A percentile compares a stretch with the other conserved stretches of the same genome.
These are phyloP conservation scores for Adansonia grandidieri DNA, from an alignment of 441 rosid species.

Conservation along the genomic window DNA sequence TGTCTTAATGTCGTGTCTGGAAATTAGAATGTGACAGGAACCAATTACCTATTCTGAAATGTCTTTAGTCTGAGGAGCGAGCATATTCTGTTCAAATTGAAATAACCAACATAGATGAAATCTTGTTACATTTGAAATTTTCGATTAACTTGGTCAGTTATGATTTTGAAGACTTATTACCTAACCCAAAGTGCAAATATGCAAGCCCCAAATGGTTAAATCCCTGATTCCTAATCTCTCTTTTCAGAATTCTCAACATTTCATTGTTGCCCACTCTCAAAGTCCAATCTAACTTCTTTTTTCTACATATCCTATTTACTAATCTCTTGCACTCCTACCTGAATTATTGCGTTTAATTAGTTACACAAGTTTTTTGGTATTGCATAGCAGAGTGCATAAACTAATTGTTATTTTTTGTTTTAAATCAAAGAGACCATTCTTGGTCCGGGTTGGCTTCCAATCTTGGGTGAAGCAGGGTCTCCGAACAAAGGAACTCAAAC, in stretches of 20 bases:
- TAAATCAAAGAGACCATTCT: slow-evolving; percentile 66
- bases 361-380: neutral
- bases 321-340: neutral
- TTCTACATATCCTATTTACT: neutral
- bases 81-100: neutral
- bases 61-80: neutral
- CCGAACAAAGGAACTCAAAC: slow-evolving; percentile 77
- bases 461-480: slow-evolving; percentile 82
- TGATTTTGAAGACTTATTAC: neutral
- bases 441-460: slow-evolving; percentile 84
- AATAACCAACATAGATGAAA: neutral
- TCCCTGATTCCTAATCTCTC: neutral
- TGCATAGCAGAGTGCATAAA: neutral
- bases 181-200: neutral
- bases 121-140: neutral
- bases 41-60: neutral
- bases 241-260: neutral
- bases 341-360: neutral
- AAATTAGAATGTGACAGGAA: neutral
- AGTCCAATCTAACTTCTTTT: neutral
- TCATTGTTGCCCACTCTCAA: neutral
- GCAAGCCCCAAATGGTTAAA: neutral
- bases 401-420: slow-evolving; percentile 32
- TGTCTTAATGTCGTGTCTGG: neutral
- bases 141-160: neutral